Conservation (phyloP, 768 basidiomycete species). For the Amanita polypyramis region DNA sequence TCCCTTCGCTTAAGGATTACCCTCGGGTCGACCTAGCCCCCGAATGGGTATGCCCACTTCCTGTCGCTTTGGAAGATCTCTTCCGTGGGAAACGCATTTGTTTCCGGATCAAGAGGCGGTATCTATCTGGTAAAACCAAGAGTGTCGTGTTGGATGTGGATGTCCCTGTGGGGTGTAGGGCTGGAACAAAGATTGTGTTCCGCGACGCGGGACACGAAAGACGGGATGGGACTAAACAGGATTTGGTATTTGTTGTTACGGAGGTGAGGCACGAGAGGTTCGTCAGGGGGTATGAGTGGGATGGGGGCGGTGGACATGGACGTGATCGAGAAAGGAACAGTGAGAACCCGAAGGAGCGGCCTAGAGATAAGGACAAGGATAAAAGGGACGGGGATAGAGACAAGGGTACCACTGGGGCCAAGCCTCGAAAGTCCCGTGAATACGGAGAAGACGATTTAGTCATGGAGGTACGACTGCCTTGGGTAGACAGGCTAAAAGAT, state of each 20-base stretch:
- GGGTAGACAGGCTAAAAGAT: constrained; percentile 36
- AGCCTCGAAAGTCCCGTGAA: constrained; percentile 26
- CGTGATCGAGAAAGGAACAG: neutral
- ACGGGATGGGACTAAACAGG: constrained; percentile 44
- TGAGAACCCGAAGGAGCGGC: neutral
- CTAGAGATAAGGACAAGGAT: neutral
- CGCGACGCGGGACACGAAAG: constrained; percentile 47
- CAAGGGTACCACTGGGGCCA: neutral
- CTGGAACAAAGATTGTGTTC: constrained; percentile 44
- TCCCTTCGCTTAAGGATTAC: constrained; percentile 8
- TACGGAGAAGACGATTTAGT: constrained; percentile 37
- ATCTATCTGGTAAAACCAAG: constrained; percentile 33
- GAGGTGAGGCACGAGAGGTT: constrained; percentile 36
- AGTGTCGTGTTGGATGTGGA: constrained; percentile 39
- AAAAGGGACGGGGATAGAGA: neutral
- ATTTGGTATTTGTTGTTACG: constrained; percentile 49
- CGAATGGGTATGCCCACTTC: constrained; percentile 34
- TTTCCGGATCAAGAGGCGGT: constrained; percentile 44
- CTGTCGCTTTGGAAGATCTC: constrained; percentile 47
- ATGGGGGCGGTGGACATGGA: neutral
- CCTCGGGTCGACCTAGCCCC: constrained; percentile 21
- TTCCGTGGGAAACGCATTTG: constrained; percentile 37
- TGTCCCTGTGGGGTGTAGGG: constrained; percentile 44
- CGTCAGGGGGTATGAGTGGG: constrained; percentile 4
- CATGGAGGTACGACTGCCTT: constrained; percentile 40